phyloP scores from a whole-genome alignment of 106 monocot genomes.

The Agapanthus africanus region DNA sequence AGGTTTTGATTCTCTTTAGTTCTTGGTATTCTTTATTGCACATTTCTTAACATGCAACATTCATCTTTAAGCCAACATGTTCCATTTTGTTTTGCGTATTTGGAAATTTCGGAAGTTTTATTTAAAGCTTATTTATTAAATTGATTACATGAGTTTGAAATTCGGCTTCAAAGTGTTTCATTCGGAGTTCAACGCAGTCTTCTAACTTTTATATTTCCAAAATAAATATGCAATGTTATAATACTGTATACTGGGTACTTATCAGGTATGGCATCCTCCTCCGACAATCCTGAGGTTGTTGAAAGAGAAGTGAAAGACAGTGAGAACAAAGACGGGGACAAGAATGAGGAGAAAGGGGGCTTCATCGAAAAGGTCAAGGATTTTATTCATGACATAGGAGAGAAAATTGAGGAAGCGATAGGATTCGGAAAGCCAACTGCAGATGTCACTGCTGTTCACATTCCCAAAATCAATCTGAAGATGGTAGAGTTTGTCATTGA shows the following conservation, averaged over 20 bases:
- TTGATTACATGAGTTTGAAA: no score
- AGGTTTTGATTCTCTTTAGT: no score
- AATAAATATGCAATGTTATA: no score
- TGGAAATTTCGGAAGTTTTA: no score
- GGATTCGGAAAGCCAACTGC: slow-evolving; percentile 87
- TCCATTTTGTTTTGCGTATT: no score
- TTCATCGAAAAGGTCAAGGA: slow-evolving; percentile 83
- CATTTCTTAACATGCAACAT: no score
- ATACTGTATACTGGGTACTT: not conserved
- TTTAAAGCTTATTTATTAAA: no score
- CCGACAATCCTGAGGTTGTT: slow-evolving; percentile 23
- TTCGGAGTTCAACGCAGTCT: no score
- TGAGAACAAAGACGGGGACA: slow-evolving; percentile 20
- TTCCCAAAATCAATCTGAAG: slow-evolving; percentile 60
- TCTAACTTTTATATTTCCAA: no score
- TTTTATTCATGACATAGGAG: slow-evolving; percentile 82
- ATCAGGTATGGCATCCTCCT: slow-evolving; percentile 54
- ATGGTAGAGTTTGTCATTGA: slow-evolving; percentile 67
- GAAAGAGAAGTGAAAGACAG: slow-evolving; percentile 35
- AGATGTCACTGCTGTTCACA: slow-evolving; percentile 56
- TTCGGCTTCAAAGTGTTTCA: no score
- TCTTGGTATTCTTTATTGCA: no score
- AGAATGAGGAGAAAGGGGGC: slow-evolving; percentile 39
- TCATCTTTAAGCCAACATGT: no score
- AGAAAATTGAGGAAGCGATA: slow-evolving; percentile 80